Percentiles rank a stretch among this genome's conserved stretches.
These are phyloP conservation scores for Sporothrix schenckii DNA, from an alignment of 2,329 filamentous ascomycete genomes.

Conservation along the genomic window DNA sequence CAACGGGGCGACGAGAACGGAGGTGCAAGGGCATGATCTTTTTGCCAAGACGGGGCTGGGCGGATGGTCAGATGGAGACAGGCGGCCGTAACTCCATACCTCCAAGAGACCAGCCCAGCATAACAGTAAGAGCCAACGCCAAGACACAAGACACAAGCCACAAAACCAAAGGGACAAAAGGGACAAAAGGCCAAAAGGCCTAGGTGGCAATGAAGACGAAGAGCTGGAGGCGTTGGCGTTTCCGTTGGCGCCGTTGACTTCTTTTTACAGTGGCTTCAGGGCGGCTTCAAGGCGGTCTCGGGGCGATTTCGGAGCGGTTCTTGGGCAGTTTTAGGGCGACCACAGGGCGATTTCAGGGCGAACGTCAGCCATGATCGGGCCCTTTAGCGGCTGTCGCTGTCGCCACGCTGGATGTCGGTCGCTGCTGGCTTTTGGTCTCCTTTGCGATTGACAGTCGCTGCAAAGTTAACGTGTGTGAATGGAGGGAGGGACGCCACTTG, in stretches of 20 bases:
- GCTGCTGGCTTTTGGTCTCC: background rate
- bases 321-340: too few relatives aligned
- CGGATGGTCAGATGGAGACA: background rate
- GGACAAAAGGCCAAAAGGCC: background rate
- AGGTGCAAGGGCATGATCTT: background rate
- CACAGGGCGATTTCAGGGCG: too few relatives aligned
- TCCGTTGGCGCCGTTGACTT: slow-evolving; percentile 4
- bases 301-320: background rate
- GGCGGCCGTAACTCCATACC: too few relatives aligned
- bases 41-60: slow-evolving; percentile 6
- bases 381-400: too few relatives aligned
- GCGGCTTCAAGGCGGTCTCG: background rate
- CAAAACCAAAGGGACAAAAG: background rate
- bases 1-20: background rate
- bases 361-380: too few relatives aligned
- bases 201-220: background rate
- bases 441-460: background rate
- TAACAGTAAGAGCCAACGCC: slow-evolving; percentile 1
- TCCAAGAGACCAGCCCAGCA: background rate
- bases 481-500: slow-evolving; percentile 19
- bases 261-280: background rate
- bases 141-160: background rate
- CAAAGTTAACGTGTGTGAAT: slow-evolving; percentile 7
- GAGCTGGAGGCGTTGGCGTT: background rate
- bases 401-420: too few relatives aligned